A percentile compares a stretch with the other conserved stretches of the same genome.
Evolutionary conservation across 2,329 filamentous ascomycete genomes (phyloP).

Genomic region (Fusarium mexicanum): DNA sequence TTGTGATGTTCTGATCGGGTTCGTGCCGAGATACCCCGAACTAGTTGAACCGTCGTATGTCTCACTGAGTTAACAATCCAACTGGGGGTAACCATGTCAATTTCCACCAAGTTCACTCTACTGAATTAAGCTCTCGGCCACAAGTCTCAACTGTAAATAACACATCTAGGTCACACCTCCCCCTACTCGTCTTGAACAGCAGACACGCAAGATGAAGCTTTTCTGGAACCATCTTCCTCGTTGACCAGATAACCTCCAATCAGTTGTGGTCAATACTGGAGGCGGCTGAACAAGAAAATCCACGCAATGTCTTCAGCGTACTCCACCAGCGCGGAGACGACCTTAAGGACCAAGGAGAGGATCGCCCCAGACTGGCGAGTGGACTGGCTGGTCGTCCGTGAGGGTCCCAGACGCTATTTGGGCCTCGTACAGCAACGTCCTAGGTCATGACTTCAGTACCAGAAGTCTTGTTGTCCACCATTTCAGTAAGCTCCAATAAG

Average conservation of each 20-base stretch:
- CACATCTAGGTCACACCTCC: background rate
- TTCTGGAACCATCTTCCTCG: fast-evolving
- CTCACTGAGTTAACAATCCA: background rate
- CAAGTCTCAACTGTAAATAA: background rate
- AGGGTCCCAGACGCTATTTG: background rate
- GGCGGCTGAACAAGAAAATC: background rate
- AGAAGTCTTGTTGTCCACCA: background rate
- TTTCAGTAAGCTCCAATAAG: background rate
- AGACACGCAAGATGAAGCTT: background rate
- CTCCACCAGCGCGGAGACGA: background rate
- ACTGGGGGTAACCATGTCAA: fast-evolving
- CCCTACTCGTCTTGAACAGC: fast-evolving
- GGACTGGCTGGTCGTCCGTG: background rate
- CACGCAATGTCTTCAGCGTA: background rate
- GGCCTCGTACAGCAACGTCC: background rate
- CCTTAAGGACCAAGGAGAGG: background rate
- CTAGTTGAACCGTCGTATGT: fast-evolving
- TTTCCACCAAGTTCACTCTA: fast-evolving
- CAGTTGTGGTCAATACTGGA: background rate
- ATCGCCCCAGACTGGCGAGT: background rate
- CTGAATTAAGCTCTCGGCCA: background rate
- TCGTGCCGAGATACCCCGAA: fast-evolving
- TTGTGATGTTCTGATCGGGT: fast-evolving
- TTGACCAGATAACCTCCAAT: background rate
- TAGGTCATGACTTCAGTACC: background rate